Evolutionary conservation across 352 stramenopile species (phyloP).

Genomic region (Globisporangium canariense): DNA sequence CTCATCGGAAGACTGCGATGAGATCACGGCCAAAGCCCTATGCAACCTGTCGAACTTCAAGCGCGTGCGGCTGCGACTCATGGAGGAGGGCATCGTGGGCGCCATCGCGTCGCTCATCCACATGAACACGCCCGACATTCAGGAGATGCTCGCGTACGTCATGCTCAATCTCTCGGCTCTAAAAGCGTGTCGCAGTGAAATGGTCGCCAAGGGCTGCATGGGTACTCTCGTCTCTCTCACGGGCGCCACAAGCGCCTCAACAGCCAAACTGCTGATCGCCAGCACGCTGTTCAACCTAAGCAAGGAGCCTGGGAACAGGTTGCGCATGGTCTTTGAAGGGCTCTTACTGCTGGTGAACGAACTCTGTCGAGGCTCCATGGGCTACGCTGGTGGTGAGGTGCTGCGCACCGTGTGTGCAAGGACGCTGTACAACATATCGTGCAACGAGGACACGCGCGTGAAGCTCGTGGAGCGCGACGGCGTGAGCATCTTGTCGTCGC

Average conservation of each 20-base stretch:
- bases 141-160: slow-evolving; percentile 65
- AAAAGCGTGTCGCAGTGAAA: slow-evolving; percentile 54
- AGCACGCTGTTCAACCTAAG: slow-evolving; percentile 65
- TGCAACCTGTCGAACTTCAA: slow-evolving; percentile 90
- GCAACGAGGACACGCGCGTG: slow-evolving; percentile 51
- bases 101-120: slow-evolving; percentile 65
- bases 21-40: slow-evolving; percentile 69
- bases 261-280: slow-evolving; percentile 55
- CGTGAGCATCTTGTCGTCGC: slow-evolving; percentile 44
- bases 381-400: slow-evolving; percentile 21
- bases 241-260: slow-evolving; percentile 21
- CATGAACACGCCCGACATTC: slow-evolving; percentile 34
- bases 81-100: slow-evolving; percentile 87
- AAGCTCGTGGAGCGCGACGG: slow-evolving; percentile 74
- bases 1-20: slow-evolving; percentile 39
- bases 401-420: slow-evolving; percentile 45
- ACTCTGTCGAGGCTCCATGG: slow-evolving; percentile 27
- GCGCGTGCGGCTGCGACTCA: slow-evolving; percentile 67
- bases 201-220: slow-evolving; percentile 73
- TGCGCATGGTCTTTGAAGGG: slow-evolving; percentile 79
- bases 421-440: slow-evolving; percentile 73
- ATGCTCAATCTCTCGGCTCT: slow-evolving; percentile 69
- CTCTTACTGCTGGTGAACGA: slow-evolving; percentile 59
- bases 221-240: slow-evolving; percentile 49
- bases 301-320: slow-evolving; percentile 57